Evolutionary conservation across 2,329 filamentous ascomycete species (phyloP), one percentile per base, ranked within the genome.

Genomic region (Fusarium clavum): DNA sequence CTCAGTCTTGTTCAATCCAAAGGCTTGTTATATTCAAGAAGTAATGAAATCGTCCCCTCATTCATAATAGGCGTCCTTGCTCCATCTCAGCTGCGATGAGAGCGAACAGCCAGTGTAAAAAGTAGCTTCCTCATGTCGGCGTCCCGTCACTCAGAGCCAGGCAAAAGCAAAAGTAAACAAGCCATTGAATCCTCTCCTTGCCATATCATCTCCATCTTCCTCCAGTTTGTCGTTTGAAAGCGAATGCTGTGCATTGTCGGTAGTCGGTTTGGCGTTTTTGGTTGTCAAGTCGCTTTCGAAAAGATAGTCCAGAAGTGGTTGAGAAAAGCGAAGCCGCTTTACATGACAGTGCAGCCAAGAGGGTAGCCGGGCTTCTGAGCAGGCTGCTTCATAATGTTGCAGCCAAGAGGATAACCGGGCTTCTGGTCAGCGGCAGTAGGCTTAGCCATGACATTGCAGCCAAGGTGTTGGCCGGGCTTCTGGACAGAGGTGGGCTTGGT

Each of bases 271-370:
- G 18, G 29, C 48, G 61, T 45, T 40, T 43, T 38, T 8, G 22
- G 13, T 61, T 54, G 47, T 49, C 43, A 34, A 61, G 16, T 54
- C 44, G 52, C 52, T 54, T 43, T 45, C 59, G 64, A 46, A 41
- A 51, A 43, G 25, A 43, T 44, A 20, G 43, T 57, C 43, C 54
- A 32, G 24, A 45, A 32, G 43, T 46, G 6, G n/a, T 38, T 40
- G 40, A 34, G 52, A 43, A 53, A 52, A 22, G 24, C 34, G 3
- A 40, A 53, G 52, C 16, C 24, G 41, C 34, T 73, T 78, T 79
- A 81, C 79, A 80, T 80, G 73, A 80, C 57, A 30, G 64, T 72
- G 69, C 79, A 81, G 57, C 76, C 75, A 25, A 78, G 68, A 44
- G 71, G 74, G 61, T 75, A 76, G 61, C 72, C 71, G 20, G 64